Percentiles rank a stretch among this genome's conserved stretches.
phyloP scores from a whole-genome alignment of 2,329 filamentous ascomycete genomes.

The Cladosporium oxysporum region DNA sequence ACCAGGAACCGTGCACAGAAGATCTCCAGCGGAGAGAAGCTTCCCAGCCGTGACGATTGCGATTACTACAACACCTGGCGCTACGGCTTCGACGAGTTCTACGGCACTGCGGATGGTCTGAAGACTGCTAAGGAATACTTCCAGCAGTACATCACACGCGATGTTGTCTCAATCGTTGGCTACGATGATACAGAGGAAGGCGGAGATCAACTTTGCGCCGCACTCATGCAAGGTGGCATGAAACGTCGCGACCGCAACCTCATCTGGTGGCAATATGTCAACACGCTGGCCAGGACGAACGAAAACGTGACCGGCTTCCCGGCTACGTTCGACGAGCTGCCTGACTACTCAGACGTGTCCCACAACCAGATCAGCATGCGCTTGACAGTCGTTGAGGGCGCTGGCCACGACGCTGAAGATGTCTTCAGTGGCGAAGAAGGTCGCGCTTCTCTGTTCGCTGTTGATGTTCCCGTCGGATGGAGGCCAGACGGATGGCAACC shows the following conservation, averaged over 20 bases:
- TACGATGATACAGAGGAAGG: slow-evolving; percentile 9
- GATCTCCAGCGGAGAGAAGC: slow-evolving; percentile 1
- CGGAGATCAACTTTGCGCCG: slow-evolving; percentile 8
- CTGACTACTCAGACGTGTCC: slow-evolving; percentile 10
- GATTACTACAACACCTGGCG: slow-evolving; percentile 19
- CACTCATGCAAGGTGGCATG: slow-evolving; percentile 15
- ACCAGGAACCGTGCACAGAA: slow-evolving; percentile 14
- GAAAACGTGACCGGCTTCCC: slow-evolving; percentile 13
- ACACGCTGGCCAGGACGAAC: slow-evolving; percentile 15
- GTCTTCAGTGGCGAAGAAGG: slow-evolving; percentile 16
- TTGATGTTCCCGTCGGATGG: slow-evolving; percentile 13
- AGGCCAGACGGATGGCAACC: slow-evolving; percentile 14
- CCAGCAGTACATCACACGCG: slow-evolving; percentile 17
- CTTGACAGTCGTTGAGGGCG: slow-evolving; percentile 11
- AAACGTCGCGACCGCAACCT: slow-evolving; percentile 18
- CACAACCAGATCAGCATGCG: slow-evolving; percentile 18
- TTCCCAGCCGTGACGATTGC: slow-evolving; percentile 9
- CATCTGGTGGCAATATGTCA: slow-evolving; percentile 19
- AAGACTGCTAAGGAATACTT: slow-evolving; percentile 18
- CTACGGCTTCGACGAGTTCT: slow-evolving; percentile 16
- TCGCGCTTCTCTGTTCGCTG: slow-evolving; percentile 3
- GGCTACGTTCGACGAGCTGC: slow-evolving; percentile 5
- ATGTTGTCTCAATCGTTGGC: slow-evolving; percentile 15
- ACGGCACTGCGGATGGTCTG: slow-evolving; percentile 14
- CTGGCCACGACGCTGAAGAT: slow-evolving; percentile 12